Percentiles rank a stretch among this genome's conserved stretches.
These are phyloP conservation scores for Ophiostoma fasciatum DNA, from an alignment of 2,329 filamentous ascomycete genomes.

Conservation along the genomic window DNA sequence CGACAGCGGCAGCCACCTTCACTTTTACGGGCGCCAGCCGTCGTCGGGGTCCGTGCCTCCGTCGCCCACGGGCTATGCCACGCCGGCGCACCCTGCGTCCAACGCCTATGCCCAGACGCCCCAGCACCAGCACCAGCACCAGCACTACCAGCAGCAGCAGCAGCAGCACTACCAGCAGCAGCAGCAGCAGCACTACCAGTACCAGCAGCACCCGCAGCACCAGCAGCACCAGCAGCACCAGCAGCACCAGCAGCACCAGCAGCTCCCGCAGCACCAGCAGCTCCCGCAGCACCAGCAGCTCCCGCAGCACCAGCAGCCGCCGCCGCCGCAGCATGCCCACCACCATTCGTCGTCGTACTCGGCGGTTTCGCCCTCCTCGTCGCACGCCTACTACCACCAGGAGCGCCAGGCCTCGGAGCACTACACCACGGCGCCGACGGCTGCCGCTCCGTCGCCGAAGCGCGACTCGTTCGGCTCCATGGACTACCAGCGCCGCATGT, in stretches of 20 bases:
- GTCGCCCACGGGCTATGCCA: constrained; percentile 18
- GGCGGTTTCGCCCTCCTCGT: not conserved
- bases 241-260: constrained; percentile 9
- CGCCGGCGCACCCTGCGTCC: constrained; percentile 6
- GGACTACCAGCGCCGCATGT: constrained; percentile 9
- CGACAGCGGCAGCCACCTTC: constrained; percentile 6
- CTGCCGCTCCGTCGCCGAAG: constrained; percentile 5
- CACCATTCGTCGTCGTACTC: constrained; percentile 7
- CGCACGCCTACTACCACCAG: constrained; percentile 12
- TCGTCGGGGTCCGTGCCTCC: constrained; percentile 17
- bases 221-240: constrained; percentile 1
- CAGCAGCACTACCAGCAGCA: too few species aligned
- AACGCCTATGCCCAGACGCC: constrained; percentile 12
- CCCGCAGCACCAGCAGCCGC: constrained; percentile 1
- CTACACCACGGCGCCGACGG: constrained; percentile 13
- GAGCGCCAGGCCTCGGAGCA: constrained; percentile 18
- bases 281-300: constrained; percentile 9
- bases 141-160: constrained; percentile 11
- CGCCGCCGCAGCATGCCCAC: constrained; percentile 4
- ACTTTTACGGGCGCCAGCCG: constrained; percentile 7
- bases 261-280: too few species aligned
- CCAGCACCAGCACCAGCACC: constrained; percentile 12
- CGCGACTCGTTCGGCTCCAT: constrained; percentile 8
- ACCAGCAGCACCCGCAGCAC: constrained; percentile 1
- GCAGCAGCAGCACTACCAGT: constrained; percentile 11